Evolutionary conservation across 371 early-diverging fungal species (phyloP).

Genomic region (Polyrhizophydium stewartii): DNA sequence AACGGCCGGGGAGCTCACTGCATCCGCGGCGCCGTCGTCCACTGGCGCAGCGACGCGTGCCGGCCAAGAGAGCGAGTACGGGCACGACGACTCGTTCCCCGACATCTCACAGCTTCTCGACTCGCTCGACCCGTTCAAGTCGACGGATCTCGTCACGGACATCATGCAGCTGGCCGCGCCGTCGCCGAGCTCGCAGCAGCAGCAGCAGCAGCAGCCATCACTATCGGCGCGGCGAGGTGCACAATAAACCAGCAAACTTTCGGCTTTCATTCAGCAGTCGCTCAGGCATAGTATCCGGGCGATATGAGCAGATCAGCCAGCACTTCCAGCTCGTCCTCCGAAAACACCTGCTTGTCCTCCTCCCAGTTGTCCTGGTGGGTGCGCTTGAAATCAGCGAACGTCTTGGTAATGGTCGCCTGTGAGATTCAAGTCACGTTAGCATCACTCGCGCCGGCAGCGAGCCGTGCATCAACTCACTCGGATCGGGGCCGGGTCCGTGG

Average conservation of each 20-base stretch:
- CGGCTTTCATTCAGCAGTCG: background rate
- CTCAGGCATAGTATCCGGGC: constrained; percentile 32
- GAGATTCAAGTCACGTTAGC: background rate
- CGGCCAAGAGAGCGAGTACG: background rate
- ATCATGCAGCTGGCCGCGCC: background rate
- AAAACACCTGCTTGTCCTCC: constrained; percentile 74
- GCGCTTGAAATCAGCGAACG: constrained; percentile 85
- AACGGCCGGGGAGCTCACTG: background rate
- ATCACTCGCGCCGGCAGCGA: background rate
- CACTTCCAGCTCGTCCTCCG: constrained; percentile 68
- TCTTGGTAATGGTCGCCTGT: constrained; percentile 73
- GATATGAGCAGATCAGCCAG: constrained; percentile 79
- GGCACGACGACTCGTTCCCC: background rate
- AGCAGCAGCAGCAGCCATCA: background rate
- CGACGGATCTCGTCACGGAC: background rate
- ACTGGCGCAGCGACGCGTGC: background rate
- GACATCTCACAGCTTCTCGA: background rate
- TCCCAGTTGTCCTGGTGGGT: constrained; percentile 95
- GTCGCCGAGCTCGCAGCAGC: constrained; percentile 3
- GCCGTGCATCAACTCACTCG: constrained; percentile 39
- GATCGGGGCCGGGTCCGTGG: constrained; percentile 85
- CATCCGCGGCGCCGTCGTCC: background rate
- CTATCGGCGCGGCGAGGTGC: background rate
- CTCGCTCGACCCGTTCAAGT: background rate
- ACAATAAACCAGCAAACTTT: constrained; percentile 1